These are phyloP conservation scores for Paramecium biaurelia DNA, from an alignment of 73 alveolate genomes.

Conservation along the genomic window DNA sequence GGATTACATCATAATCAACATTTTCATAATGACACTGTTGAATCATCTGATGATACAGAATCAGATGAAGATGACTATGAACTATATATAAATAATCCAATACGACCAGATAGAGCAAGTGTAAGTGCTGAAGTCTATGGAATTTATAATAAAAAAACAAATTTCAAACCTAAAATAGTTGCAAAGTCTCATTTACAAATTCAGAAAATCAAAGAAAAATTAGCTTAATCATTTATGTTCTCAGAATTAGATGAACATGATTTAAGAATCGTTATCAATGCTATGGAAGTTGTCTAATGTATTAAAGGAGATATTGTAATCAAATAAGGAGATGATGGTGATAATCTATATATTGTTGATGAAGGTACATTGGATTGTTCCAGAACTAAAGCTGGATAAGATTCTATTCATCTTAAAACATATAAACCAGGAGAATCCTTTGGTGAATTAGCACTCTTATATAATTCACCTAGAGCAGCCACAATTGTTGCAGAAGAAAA, in stretches of 20 bases:
- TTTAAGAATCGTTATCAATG: conserved; percentile 72
- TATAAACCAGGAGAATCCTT: conserved; percentile 77
- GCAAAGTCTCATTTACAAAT: conserved; percentile 71
- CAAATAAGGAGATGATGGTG: conserved; percentile 92
- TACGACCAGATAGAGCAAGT: conserved; percentile 63
- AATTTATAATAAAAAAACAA: conserved; percentile 67
- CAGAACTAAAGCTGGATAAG: conserved; percentile 38
- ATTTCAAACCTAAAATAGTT: conserved; percentile 71
- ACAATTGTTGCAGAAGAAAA: conserved; percentile 84
- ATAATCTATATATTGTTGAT: conserved; percentile 88
- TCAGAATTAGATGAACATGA: conserved; percentile 73
- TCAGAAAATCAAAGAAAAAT: conserved; percentile 70
- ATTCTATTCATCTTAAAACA: conserved; percentile 66
- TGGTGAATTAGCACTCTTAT: conserved; percentile 91
- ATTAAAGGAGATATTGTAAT: conserved; percentile 66
- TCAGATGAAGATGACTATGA: conserved; percentile 60
- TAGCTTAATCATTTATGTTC: conserved; percentile 71
- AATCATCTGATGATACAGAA: neutral
- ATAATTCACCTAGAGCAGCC: conserved; percentile 95
- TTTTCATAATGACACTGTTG: neutral
- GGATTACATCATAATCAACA: neutral
- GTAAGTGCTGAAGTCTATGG: conserved; percentile 86
- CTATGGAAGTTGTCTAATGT: conserved; percentile 76
- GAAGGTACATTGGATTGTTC: conserved; percentile 85
- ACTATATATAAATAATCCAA: conserved; percentile 19